phyloP scores from a whole-genome alignment of 257 asterid species.

The Cordia subcordata region DNA sequence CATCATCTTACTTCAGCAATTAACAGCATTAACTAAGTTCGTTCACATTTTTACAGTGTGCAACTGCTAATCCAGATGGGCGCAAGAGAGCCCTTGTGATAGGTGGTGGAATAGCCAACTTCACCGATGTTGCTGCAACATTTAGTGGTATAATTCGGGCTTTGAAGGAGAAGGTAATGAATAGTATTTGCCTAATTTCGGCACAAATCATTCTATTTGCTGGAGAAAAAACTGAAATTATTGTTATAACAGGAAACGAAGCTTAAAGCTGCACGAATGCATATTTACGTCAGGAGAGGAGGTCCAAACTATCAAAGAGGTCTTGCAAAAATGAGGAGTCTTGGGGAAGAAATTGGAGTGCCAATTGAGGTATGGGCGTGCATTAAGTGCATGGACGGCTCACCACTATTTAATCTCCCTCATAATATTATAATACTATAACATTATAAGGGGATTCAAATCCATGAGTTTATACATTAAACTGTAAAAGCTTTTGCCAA shows the following conservation, averaged over 20 bases:
- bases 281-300: constrained; percentile 83
- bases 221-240: not conserved
- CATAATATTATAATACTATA: too few species aligned
- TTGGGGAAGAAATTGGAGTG: constrained; percentile 85
- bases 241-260: constrained; percentile 59
- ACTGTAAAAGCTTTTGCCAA: too few species aligned
- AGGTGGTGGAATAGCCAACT: constrained; percentile 96
- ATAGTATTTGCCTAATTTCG: not conserved
- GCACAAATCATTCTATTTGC: not conserved
- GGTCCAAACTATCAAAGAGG: constrained; percentile 97
- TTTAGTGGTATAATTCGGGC: constrained; percentile 91
- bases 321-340: constrained; percentile 81
- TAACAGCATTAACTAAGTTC: not conserved
- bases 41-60: constrained; percentile 54
- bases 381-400: too few species aligned
- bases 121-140: constrained; percentile 93
- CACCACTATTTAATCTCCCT: too few species aligned
- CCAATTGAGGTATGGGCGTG: constrained; percentile 90
- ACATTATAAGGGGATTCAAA: too few species aligned
- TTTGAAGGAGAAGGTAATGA: constrained; percentile 71
- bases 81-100: constrained; percentile 81
- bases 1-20: not conserved
- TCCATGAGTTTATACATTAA: too few species aligned
- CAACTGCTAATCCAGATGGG: constrained; percentile 92
- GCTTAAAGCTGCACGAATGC: constrained; percentile 88